A percentile compares a stretch with the other conserved stretches of the same genome.
phyloP scores from a whole-genome alignment of 495 filamentous ascomycete genomes.

The Chaetomium tenue region DNA sequence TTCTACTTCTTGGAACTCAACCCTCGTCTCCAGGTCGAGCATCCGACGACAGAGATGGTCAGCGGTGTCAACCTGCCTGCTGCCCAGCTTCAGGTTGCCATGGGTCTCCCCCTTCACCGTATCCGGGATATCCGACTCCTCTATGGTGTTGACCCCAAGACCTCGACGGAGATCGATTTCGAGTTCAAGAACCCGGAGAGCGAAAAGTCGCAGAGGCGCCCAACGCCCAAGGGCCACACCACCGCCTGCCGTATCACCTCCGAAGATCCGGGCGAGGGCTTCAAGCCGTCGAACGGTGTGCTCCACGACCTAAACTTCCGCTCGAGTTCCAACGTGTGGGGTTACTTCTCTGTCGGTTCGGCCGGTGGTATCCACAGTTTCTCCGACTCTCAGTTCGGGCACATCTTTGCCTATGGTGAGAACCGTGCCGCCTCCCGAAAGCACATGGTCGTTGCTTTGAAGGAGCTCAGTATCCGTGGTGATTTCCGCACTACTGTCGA shows the following conservation, averaged over 20 bases:
- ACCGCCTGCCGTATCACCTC: conserved; percentile 99
- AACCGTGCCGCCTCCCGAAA: conserved; percentile 93
- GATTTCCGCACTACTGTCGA: conserved; percentile 98
- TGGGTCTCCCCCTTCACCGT: conserved; percentile 94
- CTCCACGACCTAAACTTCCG: conserved; percentile 99
- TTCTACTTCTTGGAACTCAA: conserved; percentile 99
- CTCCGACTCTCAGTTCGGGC: conserved; percentile 98
- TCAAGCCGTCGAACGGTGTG: conserved; percentile 98
- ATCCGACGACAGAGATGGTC: conserved; percentile 99
- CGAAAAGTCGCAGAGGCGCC: conserved; percentile 79
- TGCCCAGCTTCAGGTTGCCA: conserved; percentile 96
- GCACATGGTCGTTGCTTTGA: conserved; percentile 98
- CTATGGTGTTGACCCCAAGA: conserved; percentile 91
- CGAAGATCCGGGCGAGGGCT: conserved; percentile 97
- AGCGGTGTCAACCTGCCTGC: conserved; percentile 95
- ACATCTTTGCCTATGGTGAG: conserved; percentile 99
- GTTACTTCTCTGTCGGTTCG: conserved; percentile 98
- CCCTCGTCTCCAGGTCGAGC: conserved; percentile 97
- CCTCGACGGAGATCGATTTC: conserved; percentile 87
- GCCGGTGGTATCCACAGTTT: conserved; percentile 97
- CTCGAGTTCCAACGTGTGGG: conserved; percentile 98
- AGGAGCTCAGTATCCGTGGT: conserved; percentile 98
- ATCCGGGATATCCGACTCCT: conserved; percentile 94
- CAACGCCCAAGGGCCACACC: conserved; percentile 90
- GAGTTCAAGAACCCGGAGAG: conserved; percentile 88